A percentile compares a stretch with the other conserved stretches of the same genome.
These are phyloP conservation scores for Saccharomycodes ludwigii DNA, from an alignment of 805 yeast species.

Conservation along the genomic window DNA sequence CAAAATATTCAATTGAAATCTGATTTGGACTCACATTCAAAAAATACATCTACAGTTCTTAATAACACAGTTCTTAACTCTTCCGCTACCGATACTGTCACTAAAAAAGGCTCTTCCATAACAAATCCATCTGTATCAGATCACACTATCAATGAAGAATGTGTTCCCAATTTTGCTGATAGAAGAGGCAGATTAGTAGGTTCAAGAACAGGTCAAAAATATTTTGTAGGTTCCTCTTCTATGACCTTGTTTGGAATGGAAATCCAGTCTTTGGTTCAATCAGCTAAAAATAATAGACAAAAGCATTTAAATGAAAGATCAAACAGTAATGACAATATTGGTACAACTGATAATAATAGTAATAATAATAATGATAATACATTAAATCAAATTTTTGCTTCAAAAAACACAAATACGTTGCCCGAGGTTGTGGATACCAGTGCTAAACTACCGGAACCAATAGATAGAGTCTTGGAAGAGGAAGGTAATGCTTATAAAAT, in stretches of 20 bases:
- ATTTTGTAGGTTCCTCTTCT: constrained; percentile 71
- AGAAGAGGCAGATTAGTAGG: constrained; percentile 60
- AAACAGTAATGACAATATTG: constrained; percentile 3
- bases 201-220: constrained; percentile 62
- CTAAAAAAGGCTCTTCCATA: too few relatives aligned
- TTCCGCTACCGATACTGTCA: too few relatives aligned
- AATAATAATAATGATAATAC: constrained; percentile 1
- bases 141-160: background rate
- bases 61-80: too few relatives aligned
- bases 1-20: constrained; percentile 50
- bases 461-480: constrained; percentile 52
- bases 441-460: constrained; percentile 6
- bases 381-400: too few relatives aligned
- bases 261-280: constrained; percentile 46
- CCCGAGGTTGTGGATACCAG: background rate
- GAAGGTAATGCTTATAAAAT: constrained; percentile 70
- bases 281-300: constrained; percentile 21
- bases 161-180: constrained; percentile 56
- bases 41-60: background rate
- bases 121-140: background rate
- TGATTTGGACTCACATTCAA: constrained; percentile 1
- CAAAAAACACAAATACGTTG: background rate
- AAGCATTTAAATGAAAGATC: too few relatives aligned
- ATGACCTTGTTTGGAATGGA: constrained; percentile 75
- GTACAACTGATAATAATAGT: background rate